Base-by-base conservation (phyloP, 2,329 filamentous ascomycete genomes). In the Ceratocystis albifundus region DNA sequence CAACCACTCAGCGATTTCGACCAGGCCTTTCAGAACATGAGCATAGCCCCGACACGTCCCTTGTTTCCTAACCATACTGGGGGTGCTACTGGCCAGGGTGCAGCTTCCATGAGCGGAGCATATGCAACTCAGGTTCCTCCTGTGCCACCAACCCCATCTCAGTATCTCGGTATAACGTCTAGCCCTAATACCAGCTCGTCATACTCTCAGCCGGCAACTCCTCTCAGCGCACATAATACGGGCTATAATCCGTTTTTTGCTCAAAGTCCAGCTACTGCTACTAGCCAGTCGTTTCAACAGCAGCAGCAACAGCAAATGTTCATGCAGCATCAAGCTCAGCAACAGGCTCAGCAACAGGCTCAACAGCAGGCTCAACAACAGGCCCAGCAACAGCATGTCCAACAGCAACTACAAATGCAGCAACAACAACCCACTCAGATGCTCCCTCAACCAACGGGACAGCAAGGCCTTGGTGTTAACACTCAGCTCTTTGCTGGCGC, bases 1-100 rank as follows among this genome's bases (percentile, higher is more conserved):
- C 72, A 74, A 45, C 76, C 78, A 66, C 77, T 71, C 7, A 75
- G 77, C 61, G 67, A 71, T 10, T 75, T 91, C 20, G 84, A 85
- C 69, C 84, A 88, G 71, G 84, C 88, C 0, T 88, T 96, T 72
- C 64, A 32, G 41, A 63, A 63, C 15, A 41, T 41, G 17, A 36
- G n/a, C 4, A 55, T 84, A 28, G 74, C 74, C 62, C 69, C 77
- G 28, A 71, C 74, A 50, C 84, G 85, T 70, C 83, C 84, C 46
- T 78, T 91, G 36, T 91, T 92, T 73, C 88, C 89, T 6, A 85
- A 91, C 71, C 85, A 87, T 65, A 92, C 89, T 0, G 88, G 88
- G 65, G 88, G 84, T 25, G 69, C 81, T 70, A 76, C 74, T 69
- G 74, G 75, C 17, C 79, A 78, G 70, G 72, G 77, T 46, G 69